A percentile compares a stretch with the other conserved stretches of the same genome.
These are phyloP conservation scores for Podaxis sp. DNA, from an alignment of 768 basidiomycete species.

Conservation along the genomic window DNA sequence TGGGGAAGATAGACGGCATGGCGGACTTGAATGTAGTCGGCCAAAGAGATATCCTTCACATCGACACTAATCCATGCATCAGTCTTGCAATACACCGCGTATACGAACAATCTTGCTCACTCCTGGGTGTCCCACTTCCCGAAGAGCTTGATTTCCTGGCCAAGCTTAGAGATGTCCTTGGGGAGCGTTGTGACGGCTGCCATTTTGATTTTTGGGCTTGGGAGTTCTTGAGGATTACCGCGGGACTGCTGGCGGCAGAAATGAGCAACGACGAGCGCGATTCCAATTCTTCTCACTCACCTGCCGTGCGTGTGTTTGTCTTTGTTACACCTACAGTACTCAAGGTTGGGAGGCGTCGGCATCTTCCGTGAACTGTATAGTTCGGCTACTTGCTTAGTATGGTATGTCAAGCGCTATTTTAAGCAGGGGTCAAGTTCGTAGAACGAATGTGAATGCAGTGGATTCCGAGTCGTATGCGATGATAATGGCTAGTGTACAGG, in stretches of 20 bases:
- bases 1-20: slow-evolving; percentile 97
- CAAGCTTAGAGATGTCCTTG: slow-evolving; percentile 78
- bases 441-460: not conserved
- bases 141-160: slow-evolving; percentile 91
- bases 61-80: slow-evolving; percentile 65
- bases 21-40: slow-evolving; percentile 99
- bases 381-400: slow-evolving; percentile 21
- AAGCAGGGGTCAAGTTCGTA: slow-evolving; percentile 15
- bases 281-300: slow-evolving; percentile 28
- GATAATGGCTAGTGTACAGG: not conserved
- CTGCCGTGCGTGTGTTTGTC: slow-evolving; percentile 43
- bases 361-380: slow-evolving; percentile 45
- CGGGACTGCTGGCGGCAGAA: slow-evolving; percentile 24
- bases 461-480: not conserved
- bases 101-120: slow-evolving; percentile 50
- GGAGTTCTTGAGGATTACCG: slow-evolving; percentile 32
- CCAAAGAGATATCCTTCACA: slow-evolving; percentile 98
- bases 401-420: not conserved
- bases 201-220: slow-evolving; percentile 42
- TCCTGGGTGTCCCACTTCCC: slow-evolving; percentile 99
- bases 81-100: slow-evolving; percentile 5
- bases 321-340: slow-evolving; percentile 41
- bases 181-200: slow-evolving; percentile 71
- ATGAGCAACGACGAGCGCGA: slow-evolving; percentile 33
- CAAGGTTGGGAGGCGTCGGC: slow-evolving; percentile 47